Conservation (phyloP, 108 stramenopile genomes). For the Tribonema minus region DNA sequence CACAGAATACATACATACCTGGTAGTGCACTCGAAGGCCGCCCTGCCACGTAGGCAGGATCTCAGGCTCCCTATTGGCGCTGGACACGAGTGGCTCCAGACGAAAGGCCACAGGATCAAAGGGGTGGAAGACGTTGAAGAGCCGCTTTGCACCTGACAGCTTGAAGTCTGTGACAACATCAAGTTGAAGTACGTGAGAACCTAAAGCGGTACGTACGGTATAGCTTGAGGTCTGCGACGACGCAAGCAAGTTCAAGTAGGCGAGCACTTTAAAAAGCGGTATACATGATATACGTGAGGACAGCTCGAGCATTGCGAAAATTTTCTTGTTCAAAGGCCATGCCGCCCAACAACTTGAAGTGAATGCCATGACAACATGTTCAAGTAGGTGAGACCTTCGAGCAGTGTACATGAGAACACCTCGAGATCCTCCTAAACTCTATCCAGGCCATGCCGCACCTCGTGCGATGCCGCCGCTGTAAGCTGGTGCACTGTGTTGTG, state of each 20-base stretch:
- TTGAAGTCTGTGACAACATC: constrained; percentile 4
- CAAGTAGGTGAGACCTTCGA: too few relatives aligned
- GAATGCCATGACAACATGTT: too few relatives aligned
- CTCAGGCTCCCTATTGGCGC: constrained; percentile 58
- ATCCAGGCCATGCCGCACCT: too few relatives aligned
- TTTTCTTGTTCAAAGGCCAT: too few relatives aligned
- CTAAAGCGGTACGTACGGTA: too few relatives aligned
- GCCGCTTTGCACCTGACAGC: constrained; percentile 54
- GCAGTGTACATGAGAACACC: too few relatives aligned
- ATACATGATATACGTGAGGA: background rate
- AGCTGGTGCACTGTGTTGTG: background rate
- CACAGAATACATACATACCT: constrained; percentile 16
- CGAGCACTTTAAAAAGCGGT: too few relatives aligned
- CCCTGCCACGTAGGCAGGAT: constrained; percentile 77
- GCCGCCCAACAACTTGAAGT: too few relatives aligned
- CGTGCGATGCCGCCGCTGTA: background rate
- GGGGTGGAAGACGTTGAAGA: constrained; percentile 78
- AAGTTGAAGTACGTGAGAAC: background rate
- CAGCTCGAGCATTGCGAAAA: background rate
- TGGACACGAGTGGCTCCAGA: constrained; percentile 64
- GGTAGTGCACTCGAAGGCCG: constrained; percentile 72
- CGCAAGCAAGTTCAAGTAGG: too few relatives aligned
- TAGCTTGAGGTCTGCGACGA: too few relatives aligned
- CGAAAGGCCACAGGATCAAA: constrained; percentile 73
- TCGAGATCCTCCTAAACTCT: too few relatives aligned